Conservation (phyloP, 305 asterid species). For the Fraxinus platypoda region DNA sequence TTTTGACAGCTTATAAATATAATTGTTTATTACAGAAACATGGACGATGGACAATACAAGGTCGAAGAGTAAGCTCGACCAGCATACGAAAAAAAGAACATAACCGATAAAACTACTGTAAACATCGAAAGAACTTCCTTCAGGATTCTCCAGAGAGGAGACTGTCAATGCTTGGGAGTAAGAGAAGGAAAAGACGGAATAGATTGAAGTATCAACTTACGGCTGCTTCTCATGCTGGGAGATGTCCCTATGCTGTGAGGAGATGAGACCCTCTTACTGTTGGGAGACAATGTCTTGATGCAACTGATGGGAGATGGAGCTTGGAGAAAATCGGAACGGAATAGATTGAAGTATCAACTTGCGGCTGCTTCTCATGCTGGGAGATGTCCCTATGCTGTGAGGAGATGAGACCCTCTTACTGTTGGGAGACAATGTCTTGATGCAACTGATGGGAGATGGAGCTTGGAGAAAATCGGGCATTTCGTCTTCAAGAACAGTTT, state of each 20-base stretch:
- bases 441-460: slow-evolving; percentile 39
- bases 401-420: slow-evolving; percentile 82
- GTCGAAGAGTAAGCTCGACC: background rate
- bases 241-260: slow-evolving; percentile 52
- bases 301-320: slow-evolving; percentile 42
- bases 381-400: slow-evolving; percentile 40
- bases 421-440: slow-evolving; percentile 68
- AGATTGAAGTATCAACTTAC: slow-evolving; percentile 72
- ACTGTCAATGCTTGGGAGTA: slow-evolving; percentile 44
- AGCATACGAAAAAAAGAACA: slow-evolving; percentile 1
- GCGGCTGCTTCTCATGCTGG: slow-evolving; percentile 60
- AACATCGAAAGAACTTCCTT: background rate
- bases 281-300: slow-evolving; percentile 64
- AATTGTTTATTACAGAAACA: too few species aligned
- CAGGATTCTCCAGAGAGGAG: background rate
- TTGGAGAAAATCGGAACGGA: slow-evolving; percentile 68
- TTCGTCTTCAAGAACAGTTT: slow-evolving; percentile 56
- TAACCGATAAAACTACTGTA: background rate
- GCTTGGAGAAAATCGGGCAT: slow-evolving; percentile 63
- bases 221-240: slow-evolving; percentile 54
- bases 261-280: slow-evolving; percentile 75
- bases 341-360: slow-evolving; percentile 75
- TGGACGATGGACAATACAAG: background rate
- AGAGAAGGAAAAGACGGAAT: slow-evolving; percentile 81
- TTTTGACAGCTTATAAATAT: background rate